Percentiles rank a stretch among this genome's conserved stretches.
Conservation (phyloP, 1,284 basidiomycete species). For the Thelephora terrestris region DNA sequence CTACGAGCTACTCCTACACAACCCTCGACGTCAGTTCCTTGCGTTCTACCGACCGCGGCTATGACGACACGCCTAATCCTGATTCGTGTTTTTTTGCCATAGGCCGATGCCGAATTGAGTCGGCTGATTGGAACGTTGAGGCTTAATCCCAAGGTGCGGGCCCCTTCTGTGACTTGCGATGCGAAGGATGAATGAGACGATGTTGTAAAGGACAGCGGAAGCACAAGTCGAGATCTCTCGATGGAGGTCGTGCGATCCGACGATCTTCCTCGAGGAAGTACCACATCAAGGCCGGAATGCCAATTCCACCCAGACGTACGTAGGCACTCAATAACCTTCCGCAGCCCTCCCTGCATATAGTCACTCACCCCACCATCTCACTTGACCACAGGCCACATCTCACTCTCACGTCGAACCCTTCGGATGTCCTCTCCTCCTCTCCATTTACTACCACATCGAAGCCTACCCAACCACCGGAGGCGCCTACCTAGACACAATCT, state of each 20-base stretch:
- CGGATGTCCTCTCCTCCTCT: constrained; percentile 48
- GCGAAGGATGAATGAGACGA: not conserved
- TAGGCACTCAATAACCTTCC: not conserved
- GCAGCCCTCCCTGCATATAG: not conserved
- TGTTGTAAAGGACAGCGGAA: not conserved
- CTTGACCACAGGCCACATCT: not conserved
- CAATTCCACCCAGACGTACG: constrained; percentile 1
- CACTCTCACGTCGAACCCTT: constrained; percentile 8
- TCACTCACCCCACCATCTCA: not conserved
- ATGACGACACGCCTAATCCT: too few relatives aligned
- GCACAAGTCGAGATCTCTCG: not conserved
- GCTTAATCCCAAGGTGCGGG: not conserved
- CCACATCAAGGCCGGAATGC: not conserved
- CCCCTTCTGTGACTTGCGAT: not conserved
- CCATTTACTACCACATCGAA: constrained; percentile 42
- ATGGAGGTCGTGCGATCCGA: not conserved
- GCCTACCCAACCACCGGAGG: constrained; percentile 49
- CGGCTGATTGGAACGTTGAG: not conserved
- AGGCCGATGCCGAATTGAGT: not conserved
- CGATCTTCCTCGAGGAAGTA: not conserved
- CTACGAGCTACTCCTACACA: too few relatives aligned
- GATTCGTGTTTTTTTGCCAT: not conserved
- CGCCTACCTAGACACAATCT: constrained; percentile 64
- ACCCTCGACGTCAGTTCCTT: too few relatives aligned
- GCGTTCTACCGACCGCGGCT: too few relatives aligned